A percentile compares a stretch with the other conserved stretches of the same genome.
These are phyloP conservation scores for Cladosporium cucumerinum DNA, from an alignment of 2,329 filamentous ascomycete species.

Conservation along the genomic window DNA sequence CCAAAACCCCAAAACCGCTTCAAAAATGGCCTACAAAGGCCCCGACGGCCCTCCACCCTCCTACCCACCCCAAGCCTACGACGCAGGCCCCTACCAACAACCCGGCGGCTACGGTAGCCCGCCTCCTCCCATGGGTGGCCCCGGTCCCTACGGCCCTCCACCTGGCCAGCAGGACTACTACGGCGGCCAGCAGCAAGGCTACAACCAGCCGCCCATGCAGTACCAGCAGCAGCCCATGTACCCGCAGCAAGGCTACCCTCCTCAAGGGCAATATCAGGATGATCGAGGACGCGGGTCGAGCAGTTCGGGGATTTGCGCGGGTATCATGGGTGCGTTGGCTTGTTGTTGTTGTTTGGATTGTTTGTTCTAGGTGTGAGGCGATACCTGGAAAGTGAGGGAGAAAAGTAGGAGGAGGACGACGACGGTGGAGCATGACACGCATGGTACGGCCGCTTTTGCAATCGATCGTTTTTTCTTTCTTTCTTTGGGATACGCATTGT, in stretches of 20 bases:
- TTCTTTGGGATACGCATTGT: not conserved
- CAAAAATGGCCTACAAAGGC: slow-evolving; percentile 11
- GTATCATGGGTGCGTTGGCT: slow-evolving; percentile 47
- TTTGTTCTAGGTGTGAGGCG: slow-evolving; percentile 30
- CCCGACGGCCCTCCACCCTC: slow-evolving; percentile 6
- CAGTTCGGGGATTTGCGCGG: slow-evolving; percentile 44
- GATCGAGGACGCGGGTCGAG: slow-evolving; percentile 20
- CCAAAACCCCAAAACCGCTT: not conserved
- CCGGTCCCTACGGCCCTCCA: slow-evolving; percentile 12
- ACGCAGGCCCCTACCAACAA: slow-evolving; percentile 14
- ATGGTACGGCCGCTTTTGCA: not conserved
- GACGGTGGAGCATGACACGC: not conserved
- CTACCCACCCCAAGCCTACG: slow-evolving; percentile 19
- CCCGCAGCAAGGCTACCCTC: slow-evolving; percentile 39
- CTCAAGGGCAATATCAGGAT: slow-evolving; percentile 29
- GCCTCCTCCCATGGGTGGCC: slow-evolving; percentile 17
- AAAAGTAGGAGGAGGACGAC: not conserved
- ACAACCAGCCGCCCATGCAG: slow-evolving; percentile 33
- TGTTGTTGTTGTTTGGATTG: slow-evolving; percentile 52
- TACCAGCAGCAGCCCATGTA: slow-evolving; percentile 38
- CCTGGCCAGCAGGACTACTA: slow-evolving; percentile 12
- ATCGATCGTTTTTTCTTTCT: not conserved
- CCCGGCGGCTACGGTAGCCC: slow-evolving; percentile 19
- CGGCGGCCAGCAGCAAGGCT: not conserved
- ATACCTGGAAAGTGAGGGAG: not conserved